A percentile compares a stretch with the other conserved stretches of the same genome.
Conservation (phyloP, 768 basidiomycete species). For the Kwoniella pini region DNA sequence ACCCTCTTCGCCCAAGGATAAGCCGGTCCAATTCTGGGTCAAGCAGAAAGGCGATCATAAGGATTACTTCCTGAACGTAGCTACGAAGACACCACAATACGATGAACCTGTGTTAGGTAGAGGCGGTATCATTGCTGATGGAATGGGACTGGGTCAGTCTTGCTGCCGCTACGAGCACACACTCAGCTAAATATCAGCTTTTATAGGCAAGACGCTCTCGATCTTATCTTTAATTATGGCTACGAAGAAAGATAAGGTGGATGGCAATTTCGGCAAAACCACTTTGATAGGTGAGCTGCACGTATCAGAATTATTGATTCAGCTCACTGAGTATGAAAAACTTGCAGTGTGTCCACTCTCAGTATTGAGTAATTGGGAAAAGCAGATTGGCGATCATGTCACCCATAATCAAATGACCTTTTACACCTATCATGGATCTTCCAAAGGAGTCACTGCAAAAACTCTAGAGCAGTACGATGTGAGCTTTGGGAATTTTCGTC, state of each 20-base stretch:
- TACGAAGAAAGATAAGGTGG: constrained; percentile 67
- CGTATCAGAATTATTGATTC: too few relatives aligned
- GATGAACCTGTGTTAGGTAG: constrained; percentile 66
- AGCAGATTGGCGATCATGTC: constrained; percentile 46
- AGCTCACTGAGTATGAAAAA: too few relatives aligned
- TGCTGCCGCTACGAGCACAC: neutral
- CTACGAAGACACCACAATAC: constrained; percentile 73
- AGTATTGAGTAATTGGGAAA: constrained; percentile 50
- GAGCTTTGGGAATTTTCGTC: neutral
- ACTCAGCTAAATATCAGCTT: constrained; percentile 10
- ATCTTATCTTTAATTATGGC: constrained; percentile 79
- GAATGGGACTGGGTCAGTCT: constrained; percentile 70
- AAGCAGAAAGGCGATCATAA: constrained; percentile 55
- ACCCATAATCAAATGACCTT: constrained; percentile 26
- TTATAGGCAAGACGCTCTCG: constrained; percentile 81
- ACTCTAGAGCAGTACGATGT: constrained; percentile 41
- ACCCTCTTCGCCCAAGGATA: constrained; percentile 67
- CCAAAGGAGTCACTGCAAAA: constrained; percentile 23
- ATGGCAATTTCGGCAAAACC: constrained; percentile 61
- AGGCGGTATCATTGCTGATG: constrained; percentile 86
- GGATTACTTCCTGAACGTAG: constrained; percentile 75
- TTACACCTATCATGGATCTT: constrained; percentile 42
- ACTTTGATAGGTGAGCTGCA: constrained; percentile 72
- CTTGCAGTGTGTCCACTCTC: constrained; percentile 43
- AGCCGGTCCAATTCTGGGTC: constrained; percentile 86